A percentile compares a stretch with the other conserved stretches of the same genome.
Evolutionary conservation across 2,329 filamentous ascomycete genomes (phyloP).

Genomic region (Talaromyces sp.): DNA sequence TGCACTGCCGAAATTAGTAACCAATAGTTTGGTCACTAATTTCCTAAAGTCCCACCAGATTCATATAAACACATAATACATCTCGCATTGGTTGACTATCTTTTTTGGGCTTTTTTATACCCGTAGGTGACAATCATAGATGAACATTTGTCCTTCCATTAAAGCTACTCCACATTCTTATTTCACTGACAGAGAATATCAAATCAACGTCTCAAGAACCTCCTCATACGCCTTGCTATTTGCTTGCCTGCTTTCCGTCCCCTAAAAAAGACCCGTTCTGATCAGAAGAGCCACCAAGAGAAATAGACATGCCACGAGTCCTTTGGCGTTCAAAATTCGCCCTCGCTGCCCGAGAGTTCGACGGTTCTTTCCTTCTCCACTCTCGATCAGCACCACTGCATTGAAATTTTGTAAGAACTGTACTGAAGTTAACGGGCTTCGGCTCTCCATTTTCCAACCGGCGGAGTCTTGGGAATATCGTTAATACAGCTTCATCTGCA

Average conservation of each 20-base stretch:
- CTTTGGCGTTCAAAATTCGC: not conserved
- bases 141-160: too few species aligned
- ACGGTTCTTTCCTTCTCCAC: not conserved
- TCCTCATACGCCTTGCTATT: not conserved
- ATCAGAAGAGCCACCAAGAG: not conserved
- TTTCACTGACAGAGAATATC: too few species aligned
- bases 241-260: not conserved
- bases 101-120: too few species aligned
- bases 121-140: too few species aligned
- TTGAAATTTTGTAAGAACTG: not conserved
- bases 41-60: too few species aligned
- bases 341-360: not conserved
- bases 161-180: too few species aligned
- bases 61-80: too few species aligned
- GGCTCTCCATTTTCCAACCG: not conserved
- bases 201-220: not conserved
- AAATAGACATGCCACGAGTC: not conserved
- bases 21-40: too few species aligned
- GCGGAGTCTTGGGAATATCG: not conserved
- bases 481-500: not conserved
- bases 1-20: slow-evolving; percentile 19
- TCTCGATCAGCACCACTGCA: not conserved
- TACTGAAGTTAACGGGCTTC: not conserved
- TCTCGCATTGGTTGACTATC: too few species aligned
- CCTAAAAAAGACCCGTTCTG: not conserved